phyloP scores from a whole-genome alignment of 2,329 filamentous ascomycete species.

The Exophiala viscosa region DNA sequence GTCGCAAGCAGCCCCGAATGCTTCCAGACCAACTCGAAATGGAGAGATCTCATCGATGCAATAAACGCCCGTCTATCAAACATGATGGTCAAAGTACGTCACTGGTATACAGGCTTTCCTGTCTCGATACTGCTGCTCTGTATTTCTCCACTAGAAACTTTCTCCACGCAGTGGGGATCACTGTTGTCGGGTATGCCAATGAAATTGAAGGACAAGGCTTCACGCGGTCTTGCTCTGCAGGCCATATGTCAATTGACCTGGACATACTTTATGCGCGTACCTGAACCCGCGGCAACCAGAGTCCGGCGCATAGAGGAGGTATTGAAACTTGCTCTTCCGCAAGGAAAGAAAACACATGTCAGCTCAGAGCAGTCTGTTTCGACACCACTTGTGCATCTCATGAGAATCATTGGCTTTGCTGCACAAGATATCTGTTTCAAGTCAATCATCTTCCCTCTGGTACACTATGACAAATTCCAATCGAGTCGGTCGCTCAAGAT shows the following conservation, averaged over 20 bases:
- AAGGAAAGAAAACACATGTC: conserved; percentile 73
- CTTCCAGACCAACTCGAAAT: conserved; percentile 76
- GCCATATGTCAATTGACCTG: conserved; percentile 86
- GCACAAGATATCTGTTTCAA: conserved; percentile 91
- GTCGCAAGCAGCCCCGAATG: conserved; percentile 76
- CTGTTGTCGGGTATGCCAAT: conserved; percentile 73
- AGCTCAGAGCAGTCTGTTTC: conserved; percentile 79
- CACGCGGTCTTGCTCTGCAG: conserved; percentile 76
- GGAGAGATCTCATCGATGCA: conserved; percentile 77
- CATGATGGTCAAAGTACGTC: conserved; percentile 85
- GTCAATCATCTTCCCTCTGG: conserved; percentile 87
- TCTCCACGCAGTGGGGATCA: conserved; percentile 81
- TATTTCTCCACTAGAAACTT: conserved; percentile 78
- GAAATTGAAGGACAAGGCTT: conserved; percentile 77
- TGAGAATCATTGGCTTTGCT: conserved; percentile 90
- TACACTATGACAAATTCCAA: conserved; percentile 86
- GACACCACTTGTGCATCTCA: conserved; percentile 87
- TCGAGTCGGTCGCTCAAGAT: conserved; percentile 75
- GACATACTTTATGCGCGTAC: conserved; percentile 86
- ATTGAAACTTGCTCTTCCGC: conserved; percentile 75
- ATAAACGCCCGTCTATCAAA: conserved; percentile 75
- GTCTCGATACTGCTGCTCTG: conserved; percentile 83
- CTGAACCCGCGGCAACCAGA: conserved; percentile 65
- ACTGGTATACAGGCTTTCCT: conserved; percentile 87
- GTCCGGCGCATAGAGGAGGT: conserved; percentile 85